Conservation (phyloP, 345 rosid genomes). For the Citrus maxima region DNA sequence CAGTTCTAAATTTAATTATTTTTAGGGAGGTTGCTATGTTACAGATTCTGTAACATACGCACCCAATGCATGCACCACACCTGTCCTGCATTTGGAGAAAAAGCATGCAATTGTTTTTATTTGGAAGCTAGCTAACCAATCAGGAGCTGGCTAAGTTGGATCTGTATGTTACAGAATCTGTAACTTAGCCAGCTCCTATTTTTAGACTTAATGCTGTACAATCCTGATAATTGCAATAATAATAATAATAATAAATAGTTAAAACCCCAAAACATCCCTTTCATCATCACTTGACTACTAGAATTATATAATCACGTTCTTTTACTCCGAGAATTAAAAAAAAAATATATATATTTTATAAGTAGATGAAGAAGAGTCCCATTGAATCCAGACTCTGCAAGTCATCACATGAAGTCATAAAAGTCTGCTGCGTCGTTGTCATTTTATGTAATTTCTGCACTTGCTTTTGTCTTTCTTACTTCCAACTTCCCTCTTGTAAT, state of each 20-base stretch:
- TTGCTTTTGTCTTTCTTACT: neutral
- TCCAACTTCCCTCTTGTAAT: neutral
- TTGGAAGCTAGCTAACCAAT: too few species aligned
- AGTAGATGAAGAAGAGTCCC: neutral
- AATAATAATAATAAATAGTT: too few species aligned
- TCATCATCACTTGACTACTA: neutral
- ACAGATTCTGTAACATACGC: too few species aligned
- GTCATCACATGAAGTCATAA: neutral
- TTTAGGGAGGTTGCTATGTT: too few species aligned
- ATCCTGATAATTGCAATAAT: neutral
- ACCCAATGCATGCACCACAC: too few species aligned
- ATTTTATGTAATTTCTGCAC: neutral
- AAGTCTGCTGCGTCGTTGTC: neutral
- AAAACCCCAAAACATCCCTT: neutral
- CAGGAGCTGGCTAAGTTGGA: too few species aligned
- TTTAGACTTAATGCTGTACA: neutral
- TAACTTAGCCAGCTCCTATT: too few species aligned
- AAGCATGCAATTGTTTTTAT: too few species aligned
- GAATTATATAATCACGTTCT: neutral
- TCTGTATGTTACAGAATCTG: too few species aligned
- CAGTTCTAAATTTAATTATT: neutral
- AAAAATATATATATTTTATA: too few species aligned
- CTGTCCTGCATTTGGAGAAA: too few species aligned
- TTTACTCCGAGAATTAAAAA: neutral
- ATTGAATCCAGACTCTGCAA: neutral